phyloP scores from a whole-genome alignment of 2,329 filamentous ascomycete genomes.

The Hirsutella rhossiliensis region DNA sequence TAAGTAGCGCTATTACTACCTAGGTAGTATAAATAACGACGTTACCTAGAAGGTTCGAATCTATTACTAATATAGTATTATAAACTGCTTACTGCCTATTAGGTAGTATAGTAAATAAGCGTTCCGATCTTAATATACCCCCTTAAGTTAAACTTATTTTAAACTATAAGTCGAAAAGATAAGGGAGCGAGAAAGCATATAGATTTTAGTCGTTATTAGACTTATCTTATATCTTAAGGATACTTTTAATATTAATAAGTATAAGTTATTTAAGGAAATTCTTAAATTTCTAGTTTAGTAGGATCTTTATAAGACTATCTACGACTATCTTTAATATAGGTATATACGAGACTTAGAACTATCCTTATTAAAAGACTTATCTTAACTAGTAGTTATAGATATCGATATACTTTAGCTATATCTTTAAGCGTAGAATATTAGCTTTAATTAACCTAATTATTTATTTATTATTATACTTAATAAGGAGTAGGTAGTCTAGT shows the following conservation, averaged over 20 bases:
- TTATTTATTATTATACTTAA: neutral
- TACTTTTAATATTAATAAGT: neutral
- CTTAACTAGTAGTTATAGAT: neutral
- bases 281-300: neutral
- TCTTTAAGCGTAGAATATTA: neutral
- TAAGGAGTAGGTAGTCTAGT: neutral
- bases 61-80: too few species aligned
- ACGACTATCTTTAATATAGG: neutral
- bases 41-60: too few species aligned
- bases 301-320: neutral
- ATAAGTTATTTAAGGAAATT: neutral
- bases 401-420: neutral
- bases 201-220: neutral
- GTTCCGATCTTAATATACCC: neutral
- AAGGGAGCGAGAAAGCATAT: neutral
- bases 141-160: neutral
- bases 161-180: neutral
- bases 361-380: neutral
- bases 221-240: neutral
- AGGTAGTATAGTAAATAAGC: too few species aligned
- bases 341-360: neutral
- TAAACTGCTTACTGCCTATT: too few species aligned
- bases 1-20: too few species aligned
- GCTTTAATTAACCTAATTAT: neutral
- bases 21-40: too few species aligned